Conservation (phyloP, 1,284 basidiomycete species). For the Apiotrichum sp. region DNA sequence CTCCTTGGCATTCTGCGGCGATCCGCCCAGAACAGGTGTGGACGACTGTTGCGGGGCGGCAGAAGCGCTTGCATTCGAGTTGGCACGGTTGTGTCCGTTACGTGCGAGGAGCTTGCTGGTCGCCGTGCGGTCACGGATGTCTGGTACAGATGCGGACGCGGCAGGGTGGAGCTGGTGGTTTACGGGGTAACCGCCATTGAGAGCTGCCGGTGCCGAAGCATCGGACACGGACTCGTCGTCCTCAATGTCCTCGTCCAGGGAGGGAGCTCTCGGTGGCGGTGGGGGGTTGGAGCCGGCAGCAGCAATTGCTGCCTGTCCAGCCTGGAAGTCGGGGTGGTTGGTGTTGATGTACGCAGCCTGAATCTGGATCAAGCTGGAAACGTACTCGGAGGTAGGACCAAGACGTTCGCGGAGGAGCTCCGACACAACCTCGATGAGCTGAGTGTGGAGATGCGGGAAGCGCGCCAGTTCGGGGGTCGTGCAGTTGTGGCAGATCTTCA, state of each 20-base stretch:
- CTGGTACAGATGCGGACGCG: conserved; percentile 65
- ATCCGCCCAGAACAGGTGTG: conserved; percentile 26
- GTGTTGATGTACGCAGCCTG: conserved; percentile 99
- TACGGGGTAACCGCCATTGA: conserved; percentile 53
- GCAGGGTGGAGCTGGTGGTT: conserved; percentile 56
- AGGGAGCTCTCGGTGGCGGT: conserved; percentile 23
- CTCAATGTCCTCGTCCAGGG: conserved; percentile 27
- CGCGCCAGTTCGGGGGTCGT: conserved; percentile 90
- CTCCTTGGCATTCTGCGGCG: conserved; percentile 59
- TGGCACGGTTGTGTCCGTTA: conserved; percentile 15
- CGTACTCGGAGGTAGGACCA: conserved; percentile 93
- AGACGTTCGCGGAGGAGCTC: conserved; percentile 91
- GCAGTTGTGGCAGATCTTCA: conserved; percentile 99
- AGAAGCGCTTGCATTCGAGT: conserved; percentile 12
- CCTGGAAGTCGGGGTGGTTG: conserved; percentile 47
- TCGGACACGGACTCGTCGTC: conserved; percentile 39
- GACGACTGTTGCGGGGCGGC: conserved; percentile 17
- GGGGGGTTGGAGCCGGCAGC: conserved; percentile 33
- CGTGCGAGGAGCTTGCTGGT: conserved; percentile 21
- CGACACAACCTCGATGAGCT: conserved; percentile 94
- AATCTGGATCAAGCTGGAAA: conserved; percentile 90
- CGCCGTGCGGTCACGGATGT: conserved; percentile 50
- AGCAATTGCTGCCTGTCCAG: conserved; percentile 47
- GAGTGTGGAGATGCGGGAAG: conserved; percentile 88
- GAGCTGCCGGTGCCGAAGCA: conserved; percentile 40